phyloP scores from a whole-genome alignment of 805 yeast genomes.

The Scheffersomyces ergatensis region DNA sequence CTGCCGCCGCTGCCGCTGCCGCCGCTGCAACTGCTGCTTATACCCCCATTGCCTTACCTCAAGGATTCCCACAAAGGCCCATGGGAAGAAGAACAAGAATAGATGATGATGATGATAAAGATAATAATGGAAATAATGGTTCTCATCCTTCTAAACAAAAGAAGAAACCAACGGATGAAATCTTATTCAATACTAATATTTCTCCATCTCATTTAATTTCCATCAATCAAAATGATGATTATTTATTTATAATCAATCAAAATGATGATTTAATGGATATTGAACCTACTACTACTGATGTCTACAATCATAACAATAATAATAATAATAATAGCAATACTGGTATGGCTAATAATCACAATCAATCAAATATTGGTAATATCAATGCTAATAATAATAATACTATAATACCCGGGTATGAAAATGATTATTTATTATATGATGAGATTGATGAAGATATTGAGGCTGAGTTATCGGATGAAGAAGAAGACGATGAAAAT shows the following conservation, averaged over 20 bases:
- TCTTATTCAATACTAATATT: conserved; percentile 39
- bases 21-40: neutral
- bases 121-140: conserved; percentile 1
- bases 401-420: conserved; percentile 27
- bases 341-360: too few species aligned
- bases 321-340: conserved; percentile 3
- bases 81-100: conserved; percentile 27
- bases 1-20: too few species aligned
- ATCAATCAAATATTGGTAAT: too few species aligned
- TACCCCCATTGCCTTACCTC: conserved; percentile 8
- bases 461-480: conserved; percentile 40
- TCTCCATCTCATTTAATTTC: conserved; percentile 38
- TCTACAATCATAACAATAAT: conserved; percentile 6
- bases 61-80: conserved; percentile 9
- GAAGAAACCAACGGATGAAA: conserved; percentile 27
- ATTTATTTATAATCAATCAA: conserved; percentile 6
- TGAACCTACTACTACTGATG: conserved; percentile 11
- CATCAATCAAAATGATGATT: conserved; percentile 21
- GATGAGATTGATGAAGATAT: conserved; percentile 22
- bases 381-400: too few species aligned
- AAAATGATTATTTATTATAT: conserved; percentile 30
- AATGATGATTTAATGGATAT: conserved; percentile 26
- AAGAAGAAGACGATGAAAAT: conserved; percentile 37
- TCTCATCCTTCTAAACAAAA: neutral
- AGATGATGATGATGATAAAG: conserved; percentile 16